Evolutionary conservation across 2,329 filamentous ascomycete genomes (phyloP).

Genomic region (Cordyceps cateniannulata): DNA sequence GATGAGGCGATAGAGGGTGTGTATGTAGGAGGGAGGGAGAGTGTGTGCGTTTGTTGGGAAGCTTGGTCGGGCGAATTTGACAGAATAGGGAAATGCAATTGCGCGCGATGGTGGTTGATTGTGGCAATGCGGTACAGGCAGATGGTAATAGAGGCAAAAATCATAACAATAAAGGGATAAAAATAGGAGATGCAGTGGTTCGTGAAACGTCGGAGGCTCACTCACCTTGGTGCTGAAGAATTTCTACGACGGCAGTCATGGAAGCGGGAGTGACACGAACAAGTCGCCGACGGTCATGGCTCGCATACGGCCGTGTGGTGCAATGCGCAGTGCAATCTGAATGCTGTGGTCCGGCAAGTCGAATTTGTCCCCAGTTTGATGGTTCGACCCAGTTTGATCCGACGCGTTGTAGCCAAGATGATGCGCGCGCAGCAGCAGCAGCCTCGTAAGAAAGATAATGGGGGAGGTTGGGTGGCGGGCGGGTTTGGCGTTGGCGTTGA

Average conservation of each 20-base stretch:
- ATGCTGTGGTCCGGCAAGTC: no score
- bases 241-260: slow-evolving; percentile 8
- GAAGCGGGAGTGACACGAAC: not conserved
- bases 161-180: not conserved
- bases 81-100: not conserved
- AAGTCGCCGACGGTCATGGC: slow-evolving; percentile 4
- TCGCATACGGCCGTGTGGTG: not conserved
- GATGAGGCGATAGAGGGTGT: not conserved
- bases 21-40: not conserved
- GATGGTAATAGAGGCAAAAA: not conserved
- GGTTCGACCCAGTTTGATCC: not conserved
- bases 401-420: not conserved
- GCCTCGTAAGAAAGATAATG: not conserved
- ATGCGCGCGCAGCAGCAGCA: no score
- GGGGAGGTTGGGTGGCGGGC: slow-evolving; percentile 3
- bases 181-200: not conserved
- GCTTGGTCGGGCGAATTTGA: not conserved
- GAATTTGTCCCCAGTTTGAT: no score
- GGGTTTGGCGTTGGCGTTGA: not conserved
- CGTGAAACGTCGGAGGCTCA: not conserved
- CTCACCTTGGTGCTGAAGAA: slow-evolving; percentile 7
- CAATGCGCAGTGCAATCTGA: no score
- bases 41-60: no score
- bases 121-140: not conserved
- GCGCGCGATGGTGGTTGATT: not conserved